phyloP scores from a whole-genome alignment of 2,329 filamentous ascomycete species.

The Kalmusia sp. region DNA sequence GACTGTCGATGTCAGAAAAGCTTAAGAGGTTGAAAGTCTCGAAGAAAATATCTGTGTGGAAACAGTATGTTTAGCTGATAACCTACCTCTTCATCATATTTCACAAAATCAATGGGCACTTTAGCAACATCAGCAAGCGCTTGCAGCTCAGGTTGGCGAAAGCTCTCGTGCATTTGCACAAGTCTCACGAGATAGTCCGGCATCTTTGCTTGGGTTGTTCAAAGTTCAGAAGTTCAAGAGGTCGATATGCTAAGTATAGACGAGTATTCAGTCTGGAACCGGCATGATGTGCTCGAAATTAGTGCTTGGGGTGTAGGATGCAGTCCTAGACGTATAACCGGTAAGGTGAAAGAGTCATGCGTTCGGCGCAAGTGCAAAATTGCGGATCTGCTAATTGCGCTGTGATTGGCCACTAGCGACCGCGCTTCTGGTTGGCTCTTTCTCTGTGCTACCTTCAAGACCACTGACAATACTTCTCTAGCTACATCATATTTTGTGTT shows the following conservation, averaged over 20 bases:
- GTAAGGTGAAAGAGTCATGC: constrained; percentile 3
- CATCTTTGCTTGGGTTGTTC: constrained; percentile 22
- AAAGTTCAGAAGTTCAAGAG: background rate
- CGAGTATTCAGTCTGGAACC: constrained; percentile 1
- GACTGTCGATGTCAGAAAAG: constrained; percentile 65
- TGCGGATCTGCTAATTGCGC: background rate
- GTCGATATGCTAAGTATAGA: background rate
- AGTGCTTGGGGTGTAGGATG: constrained; percentile 1
- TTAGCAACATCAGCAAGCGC: constrained; percentile 75
- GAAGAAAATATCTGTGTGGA: background rate
- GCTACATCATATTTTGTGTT: no score
- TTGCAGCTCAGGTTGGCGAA: constrained; percentile 82
- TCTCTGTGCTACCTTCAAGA: no score
- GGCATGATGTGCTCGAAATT: constrained; percentile 3
- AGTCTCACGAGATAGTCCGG: constrained; percentile 87
- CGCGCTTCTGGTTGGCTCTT: constrained; percentile 41
- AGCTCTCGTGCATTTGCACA: constrained; percentile 88
- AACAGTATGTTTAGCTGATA: no score
- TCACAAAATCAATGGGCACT: constrained; percentile 74
- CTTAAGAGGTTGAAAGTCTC: no score
- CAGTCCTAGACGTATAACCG: background rate
- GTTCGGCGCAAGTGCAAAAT: constrained; percentile 6
- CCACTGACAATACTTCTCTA: no score
- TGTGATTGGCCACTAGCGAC: background rate
- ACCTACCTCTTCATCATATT: constrained; percentile 76